These are phyloP conservation scores for Withania somnifera DNA, from an alignment of 305 asterid species.

Conservation along the genomic window DNA sequence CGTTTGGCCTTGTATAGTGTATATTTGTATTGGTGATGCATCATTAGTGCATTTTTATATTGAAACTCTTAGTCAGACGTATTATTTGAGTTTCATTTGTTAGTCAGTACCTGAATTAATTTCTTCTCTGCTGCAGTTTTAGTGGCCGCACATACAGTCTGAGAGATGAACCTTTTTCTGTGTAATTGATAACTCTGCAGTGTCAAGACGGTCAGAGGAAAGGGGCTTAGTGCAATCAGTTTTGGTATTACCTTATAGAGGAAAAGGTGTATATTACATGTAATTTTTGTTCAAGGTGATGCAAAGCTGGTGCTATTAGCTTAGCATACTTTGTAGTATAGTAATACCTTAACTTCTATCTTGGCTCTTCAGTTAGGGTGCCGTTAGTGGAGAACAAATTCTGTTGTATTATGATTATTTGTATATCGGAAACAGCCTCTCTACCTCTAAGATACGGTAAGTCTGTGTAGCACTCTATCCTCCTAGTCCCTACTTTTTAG, in stretches of 20 bases:
- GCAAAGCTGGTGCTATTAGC: not conserved
- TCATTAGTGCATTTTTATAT: not conserved
- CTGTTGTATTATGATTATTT: not conserved
- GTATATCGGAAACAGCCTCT: not conserved
- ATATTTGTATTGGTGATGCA: not conserved
- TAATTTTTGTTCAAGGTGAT: not conserved
- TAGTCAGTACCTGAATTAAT: not conserved
- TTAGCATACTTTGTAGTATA: not conserved
- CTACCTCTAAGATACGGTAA: not conserved
- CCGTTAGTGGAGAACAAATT: not conserved
- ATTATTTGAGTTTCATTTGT: not conserved
- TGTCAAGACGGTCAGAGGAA: not conserved
- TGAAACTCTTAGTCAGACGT: not conserved
- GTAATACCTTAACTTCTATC: not conserved
- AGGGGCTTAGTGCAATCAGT: not conserved
- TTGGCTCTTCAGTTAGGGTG: not conserved
- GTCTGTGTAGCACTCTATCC: not conserved
- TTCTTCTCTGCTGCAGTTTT: constrained; percentile 36
- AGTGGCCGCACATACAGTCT: constrained; percentile 36
- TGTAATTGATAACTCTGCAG: not conserved
- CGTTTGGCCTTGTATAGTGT: not conserved
- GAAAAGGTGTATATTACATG: not conserved
- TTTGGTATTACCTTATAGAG: not conserved
- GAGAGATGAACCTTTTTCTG: not conserved
- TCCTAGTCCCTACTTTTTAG: not conserved